A percentile compares a stretch with the other conserved stretches of the same genome.
phyloP scores from a whole-genome alignment of 116 monocot genomes.

The Papilionanthe hybrid region DNA sequence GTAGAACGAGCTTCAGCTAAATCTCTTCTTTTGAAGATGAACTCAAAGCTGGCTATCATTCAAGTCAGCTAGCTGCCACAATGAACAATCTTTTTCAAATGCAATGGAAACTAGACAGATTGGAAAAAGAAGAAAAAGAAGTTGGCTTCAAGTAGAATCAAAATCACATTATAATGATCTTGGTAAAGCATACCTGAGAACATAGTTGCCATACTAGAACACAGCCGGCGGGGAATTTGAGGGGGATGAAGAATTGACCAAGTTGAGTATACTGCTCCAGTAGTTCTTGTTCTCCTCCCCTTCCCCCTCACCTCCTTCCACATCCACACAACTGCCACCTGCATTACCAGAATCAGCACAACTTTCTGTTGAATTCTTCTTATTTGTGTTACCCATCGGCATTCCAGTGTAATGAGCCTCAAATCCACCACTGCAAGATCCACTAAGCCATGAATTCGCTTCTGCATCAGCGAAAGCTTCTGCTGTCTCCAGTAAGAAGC shows the following conservation, averaged over 20 bases:
- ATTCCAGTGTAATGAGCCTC: conserved; percentile 46
- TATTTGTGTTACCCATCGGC: conserved; percentile 36
- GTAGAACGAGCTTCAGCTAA: not conserved
- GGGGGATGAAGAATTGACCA: conserved; percentile 56
- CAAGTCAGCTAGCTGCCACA: no score
- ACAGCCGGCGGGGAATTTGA: conserved; percentile 19
- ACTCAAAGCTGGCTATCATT: no score
- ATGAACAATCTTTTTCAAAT: no score
- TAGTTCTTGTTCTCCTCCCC: conserved; percentile 54
- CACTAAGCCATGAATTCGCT: not conserved
- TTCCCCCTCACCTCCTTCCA: conserved; percentile 10
- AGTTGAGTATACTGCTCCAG: conserved; percentile 65
- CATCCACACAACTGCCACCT: conserved; percentile 21
- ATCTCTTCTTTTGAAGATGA: no score
- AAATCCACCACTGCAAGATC: conserved; percentile 10
- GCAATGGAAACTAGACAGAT: not conserved
- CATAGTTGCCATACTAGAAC: conserved; percentile 12
- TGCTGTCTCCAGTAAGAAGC: conserved; percentile 10
- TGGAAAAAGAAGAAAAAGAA: not conserved
- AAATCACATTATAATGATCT: not conserved
- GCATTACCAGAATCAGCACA: conserved; percentile 17
- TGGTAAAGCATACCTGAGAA: not conserved
- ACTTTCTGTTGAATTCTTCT: not conserved
- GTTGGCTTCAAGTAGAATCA: no score
- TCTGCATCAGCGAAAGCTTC: conserved; percentile 8